Evolutionary conservation across 2,329 filamentous ascomycete genomes (phyloP).

Genomic region (Stemphylium beticola): DNA sequence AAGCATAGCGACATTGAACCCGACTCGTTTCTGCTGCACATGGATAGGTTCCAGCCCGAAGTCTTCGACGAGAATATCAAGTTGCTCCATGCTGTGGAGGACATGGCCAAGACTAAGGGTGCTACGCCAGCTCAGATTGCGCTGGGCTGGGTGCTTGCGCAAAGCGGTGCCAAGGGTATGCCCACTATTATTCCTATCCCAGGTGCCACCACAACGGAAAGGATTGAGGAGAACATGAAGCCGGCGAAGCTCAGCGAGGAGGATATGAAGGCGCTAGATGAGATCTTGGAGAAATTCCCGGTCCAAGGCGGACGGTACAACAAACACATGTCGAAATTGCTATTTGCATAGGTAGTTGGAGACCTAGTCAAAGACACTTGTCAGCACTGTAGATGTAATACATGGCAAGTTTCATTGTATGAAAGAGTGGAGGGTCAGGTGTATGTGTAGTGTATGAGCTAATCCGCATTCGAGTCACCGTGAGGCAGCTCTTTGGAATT

Average conservation of each 20-base stretch:
- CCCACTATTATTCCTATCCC: slow-evolving; percentile 70
- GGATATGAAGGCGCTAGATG: slow-evolving; percentile 59
- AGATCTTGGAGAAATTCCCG: slow-evolving; percentile 56
- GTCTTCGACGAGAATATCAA: slow-evolving; percentile 70
- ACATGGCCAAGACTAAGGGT: slow-evolving; percentile 64
- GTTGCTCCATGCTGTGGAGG: slow-evolving; percentile 65
- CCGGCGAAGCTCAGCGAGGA: slow-evolving; percentile 57
- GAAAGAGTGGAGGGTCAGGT: slow-evolving; percentile 51
- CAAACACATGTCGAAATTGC: slow-evolving; percentile 5
- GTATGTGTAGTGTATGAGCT: slow-evolving; percentile 52
- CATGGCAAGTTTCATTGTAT: neutral
- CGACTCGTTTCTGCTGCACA: slow-evolving; percentile 57
- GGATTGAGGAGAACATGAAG: slow-evolving; percentile 69
- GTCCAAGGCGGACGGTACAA: slow-evolving; percentile 53
- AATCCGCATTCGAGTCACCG: slow-evolving; percentile 51
- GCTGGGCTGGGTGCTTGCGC: slow-evolving; percentile 65
- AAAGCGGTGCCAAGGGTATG: slow-evolving; percentile 60
- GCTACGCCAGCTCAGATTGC: slow-evolving; percentile 69
- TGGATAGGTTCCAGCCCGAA: slow-evolving; percentile 68
- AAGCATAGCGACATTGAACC: slow-evolving; percentile 62
- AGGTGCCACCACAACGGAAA: slow-evolving; percentile 63
- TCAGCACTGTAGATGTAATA: slow-evolving; percentile 19
- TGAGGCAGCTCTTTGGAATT: slow-evolving; percentile 54
- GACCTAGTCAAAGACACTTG: slow-evolving; percentile 3
- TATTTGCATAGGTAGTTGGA: slow-evolving; percentile 16